Conservation (phyloP, 805 yeast genomes). For the Hanseniaspora pseudoguilliermondii region DNA sequence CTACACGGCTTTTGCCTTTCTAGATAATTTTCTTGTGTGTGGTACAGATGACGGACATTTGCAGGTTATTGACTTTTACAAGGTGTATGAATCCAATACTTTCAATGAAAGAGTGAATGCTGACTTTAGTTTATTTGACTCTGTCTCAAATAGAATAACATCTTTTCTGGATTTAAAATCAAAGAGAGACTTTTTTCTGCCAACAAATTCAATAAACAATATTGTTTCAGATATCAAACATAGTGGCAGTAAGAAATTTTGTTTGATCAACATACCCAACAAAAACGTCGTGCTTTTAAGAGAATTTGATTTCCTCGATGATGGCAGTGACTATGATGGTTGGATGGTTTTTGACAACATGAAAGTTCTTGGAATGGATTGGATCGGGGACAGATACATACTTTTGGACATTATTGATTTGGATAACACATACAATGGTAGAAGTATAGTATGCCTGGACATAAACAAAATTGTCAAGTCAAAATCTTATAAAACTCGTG, state of each 20-base stretch:
- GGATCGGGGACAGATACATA: slow-evolving; percentile 25
- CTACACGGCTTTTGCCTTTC: slow-evolving; percentile 16
- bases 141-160: slow-evolving; percentile 19
- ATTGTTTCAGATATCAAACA: slow-evolving; percentile 18
- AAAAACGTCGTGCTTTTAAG: slow-evolving; percentile 24
- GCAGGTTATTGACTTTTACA: slow-evolving; percentile 23
- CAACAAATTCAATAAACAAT: slow-evolving; percentile 25
- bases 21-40: slow-evolving; percentile 17
- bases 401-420: slow-evolving; percentile 20
- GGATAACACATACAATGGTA: neutral
- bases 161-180: neutral
- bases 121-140: slow-evolving; percentile 19
- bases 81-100: slow-evolving; percentile 15
- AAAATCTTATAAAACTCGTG: neutral
- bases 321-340: neutral
- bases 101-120: slow-evolving; percentile 20
- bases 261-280: slow-evolving; percentile 24
- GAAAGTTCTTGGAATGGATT: slow-evolving; percentile 22
- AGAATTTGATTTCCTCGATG: slow-evolving; percentile 14
- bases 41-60: slow-evolving; percentile 19
- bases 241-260: slow-evolving; percentile 20
- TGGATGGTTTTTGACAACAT: slow-evolving; percentile 24
- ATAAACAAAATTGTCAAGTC: neutral
- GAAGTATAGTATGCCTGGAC: slow-evolving; percentile 10
- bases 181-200: slow-evolving; percentile 14